A percentile compares a stretch with the other conserved stretches of the same genome.
phyloP scores from a whole-genome alignment of 2,329 filamentous ascomycete genomes.

The Penicillium sp. region DNA sequence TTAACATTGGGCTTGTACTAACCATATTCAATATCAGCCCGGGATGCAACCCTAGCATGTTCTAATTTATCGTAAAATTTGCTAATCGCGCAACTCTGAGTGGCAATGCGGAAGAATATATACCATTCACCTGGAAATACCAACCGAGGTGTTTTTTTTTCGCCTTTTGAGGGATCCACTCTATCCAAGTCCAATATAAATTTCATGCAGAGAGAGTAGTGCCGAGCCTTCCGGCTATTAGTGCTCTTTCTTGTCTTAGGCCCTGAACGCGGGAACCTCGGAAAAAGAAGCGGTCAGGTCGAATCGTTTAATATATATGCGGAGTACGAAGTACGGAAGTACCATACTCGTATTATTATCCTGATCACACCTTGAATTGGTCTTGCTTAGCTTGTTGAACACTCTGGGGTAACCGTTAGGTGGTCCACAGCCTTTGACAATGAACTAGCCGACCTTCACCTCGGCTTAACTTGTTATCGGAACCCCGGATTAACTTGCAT shows the following conservation, averaged over 20 bases:
- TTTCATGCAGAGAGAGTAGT: constrained; percentile 7
- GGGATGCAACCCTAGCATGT: background rate
- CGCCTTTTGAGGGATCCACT: constrained; percentile 2
- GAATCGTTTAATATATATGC: background rate
- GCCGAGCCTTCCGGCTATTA: constrained; percentile 4
- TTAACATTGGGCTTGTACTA: background rate
- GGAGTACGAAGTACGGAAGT: too few relatives aligned
- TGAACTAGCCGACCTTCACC: background rate
- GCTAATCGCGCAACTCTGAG: constrained; percentile 8
- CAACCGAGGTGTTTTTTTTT: background rate
- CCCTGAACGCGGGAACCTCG: background rate
- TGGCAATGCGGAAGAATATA: constrained; percentile 8
- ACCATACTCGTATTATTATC: background rate
- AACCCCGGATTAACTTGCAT: background rate
- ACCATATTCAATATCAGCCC: background rate
- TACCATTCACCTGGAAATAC: background rate
- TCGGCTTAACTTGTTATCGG: background rate
- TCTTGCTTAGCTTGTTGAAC: constrained; percentile 4
- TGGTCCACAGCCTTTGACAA: background rate
- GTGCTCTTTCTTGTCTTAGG: background rate
- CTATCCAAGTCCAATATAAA: constrained; percentile 3
- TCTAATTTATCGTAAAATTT: background rate
- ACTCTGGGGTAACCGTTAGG: constrained; percentile 8
- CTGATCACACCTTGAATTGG: background rate
- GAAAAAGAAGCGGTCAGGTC: constrained; percentile 4